Percentiles rank a stretch among this genome's conserved stretches.
Conservation (phyloP, 805 yeast genomes). For the Wickerhamiella azymoides region DNA sequence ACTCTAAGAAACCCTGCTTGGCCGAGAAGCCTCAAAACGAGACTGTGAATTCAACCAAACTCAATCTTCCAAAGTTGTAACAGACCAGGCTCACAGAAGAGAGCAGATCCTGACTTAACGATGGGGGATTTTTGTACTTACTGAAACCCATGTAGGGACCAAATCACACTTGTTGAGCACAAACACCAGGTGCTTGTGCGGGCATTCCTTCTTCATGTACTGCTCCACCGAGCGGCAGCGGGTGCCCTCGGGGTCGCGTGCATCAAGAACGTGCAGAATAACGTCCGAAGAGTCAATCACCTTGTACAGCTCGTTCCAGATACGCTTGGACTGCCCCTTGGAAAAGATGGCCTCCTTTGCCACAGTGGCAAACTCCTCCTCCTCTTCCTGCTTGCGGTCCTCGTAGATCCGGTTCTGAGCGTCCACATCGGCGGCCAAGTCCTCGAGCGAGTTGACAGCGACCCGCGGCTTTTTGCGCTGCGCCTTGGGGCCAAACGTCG, state of each 20-base stretch:
- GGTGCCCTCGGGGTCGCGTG: constrained; percentile 95
- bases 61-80: constrained; percentile 94
- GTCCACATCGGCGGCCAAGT: constrained; percentile 47
- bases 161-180: constrained; percentile 95
- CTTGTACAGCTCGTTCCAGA: constrained; percentile 95
- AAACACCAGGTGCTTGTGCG: constrained; percentile 90
- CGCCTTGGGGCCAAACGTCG: constrained; percentile 87
- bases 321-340: constrained; percentile 96
- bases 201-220: constrained; percentile 82
- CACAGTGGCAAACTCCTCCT: constrained; percentile 72
- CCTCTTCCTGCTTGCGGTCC: constrained; percentile 40
- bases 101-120: constrained; percentile 38
- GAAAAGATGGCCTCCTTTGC: constrained; percentile 92
- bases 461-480: constrained; percentile 84
- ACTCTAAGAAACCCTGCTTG: constrained; percentile 61
- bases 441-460: constrained; percentile 66
- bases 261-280: constrained; percentile 90
- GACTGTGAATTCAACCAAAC: constrained; percentile 38
- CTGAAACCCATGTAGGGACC: constrained; percentile 99
- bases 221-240: constrained; percentile 89
- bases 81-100: constrained; percentile 58
- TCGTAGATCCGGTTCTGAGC: constrained; percentile 55
- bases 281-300: constrained; percentile 97
- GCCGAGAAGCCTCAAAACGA: constrained; percentile 37
- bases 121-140: constrained; percentile 62